Percentiles rank a stretch among this genome's conserved stretches.
Evolutionary conservation across 2,329 filamentous ascomycete species (phyloP).

Genomic region (Ophiostoma piceae): DNA sequence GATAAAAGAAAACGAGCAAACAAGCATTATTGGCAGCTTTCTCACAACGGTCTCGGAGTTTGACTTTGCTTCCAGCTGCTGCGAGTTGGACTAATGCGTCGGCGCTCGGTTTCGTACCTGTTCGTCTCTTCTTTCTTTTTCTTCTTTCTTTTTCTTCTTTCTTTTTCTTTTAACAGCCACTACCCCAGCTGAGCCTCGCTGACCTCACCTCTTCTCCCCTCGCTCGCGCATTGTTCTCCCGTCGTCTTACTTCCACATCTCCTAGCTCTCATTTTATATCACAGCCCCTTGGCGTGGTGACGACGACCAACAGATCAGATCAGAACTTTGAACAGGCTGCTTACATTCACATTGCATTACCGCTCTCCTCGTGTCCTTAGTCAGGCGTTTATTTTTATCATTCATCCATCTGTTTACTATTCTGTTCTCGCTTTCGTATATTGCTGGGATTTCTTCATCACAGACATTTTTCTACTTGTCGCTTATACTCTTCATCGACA

Average conservation of each 20-base stretch:
- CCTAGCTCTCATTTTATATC: background rate
- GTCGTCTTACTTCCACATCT: background rate
- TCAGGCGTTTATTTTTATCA: constrained; percentile 9
- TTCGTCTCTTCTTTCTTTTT: background rate
- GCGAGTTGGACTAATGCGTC: background rate
- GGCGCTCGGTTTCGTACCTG: background rate
- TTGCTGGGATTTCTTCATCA: background rate
- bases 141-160: background rate
- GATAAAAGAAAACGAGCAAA: background rate
- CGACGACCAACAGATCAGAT: background rate
- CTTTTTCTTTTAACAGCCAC: background rate
- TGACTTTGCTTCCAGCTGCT: background rate
- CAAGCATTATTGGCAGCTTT: background rate
- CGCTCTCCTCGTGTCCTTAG: background rate
- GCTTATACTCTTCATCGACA: background rate
- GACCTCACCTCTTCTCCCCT: background rate
- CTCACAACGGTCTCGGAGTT: background rate
- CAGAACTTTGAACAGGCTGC: background rate
- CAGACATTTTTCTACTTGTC: background rate
- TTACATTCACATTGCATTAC: background rate
- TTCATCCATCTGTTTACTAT: background rate
- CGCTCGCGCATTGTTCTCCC: background rate
- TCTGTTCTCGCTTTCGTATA: background rate
- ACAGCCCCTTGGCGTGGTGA: constrained; percentile 7
- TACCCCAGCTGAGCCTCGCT: background rate